Conservation (phyloP, 2,329 filamentous ascomycete species). For the Botrytis squamosa region DNA sequence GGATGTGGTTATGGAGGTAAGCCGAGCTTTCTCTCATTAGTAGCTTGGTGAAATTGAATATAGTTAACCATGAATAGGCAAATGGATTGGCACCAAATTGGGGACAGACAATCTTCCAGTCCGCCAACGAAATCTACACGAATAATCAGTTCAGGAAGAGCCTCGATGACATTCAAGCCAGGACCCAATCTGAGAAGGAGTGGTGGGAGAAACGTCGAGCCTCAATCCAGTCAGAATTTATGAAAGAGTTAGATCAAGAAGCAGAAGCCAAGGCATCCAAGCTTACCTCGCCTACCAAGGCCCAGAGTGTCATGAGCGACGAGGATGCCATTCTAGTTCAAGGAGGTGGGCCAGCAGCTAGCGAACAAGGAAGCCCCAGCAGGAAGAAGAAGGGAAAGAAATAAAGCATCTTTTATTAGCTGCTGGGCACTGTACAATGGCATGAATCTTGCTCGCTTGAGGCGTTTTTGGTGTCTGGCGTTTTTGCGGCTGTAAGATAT, state of each 20-base stretch:
- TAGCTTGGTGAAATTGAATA: not conserved
- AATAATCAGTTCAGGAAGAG: slow-evolving; percentile 75
- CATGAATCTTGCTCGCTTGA: not conserved
- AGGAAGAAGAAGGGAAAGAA: slow-evolving; percentile 68
- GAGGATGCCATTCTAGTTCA: slow-evolving; percentile 81
- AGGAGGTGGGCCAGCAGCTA: slow-evolving; percentile 29
- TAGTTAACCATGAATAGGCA: slow-evolving; percentile 56
- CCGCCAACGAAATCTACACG: slow-evolving; percentile 90
- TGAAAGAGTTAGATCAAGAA: slow-evolving; percentile 77
- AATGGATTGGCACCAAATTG: slow-evolving; percentile 86
- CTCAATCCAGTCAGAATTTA: slow-evolving; percentile 71
- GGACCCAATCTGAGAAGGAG: slow-evolving; percentile 71
- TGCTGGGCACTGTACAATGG: slow-evolving; percentile 19
- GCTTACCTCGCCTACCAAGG: slow-evolving; percentile 40
- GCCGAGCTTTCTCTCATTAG: slow-evolving; percentile 30
- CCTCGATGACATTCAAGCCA: slow-evolving; percentile 71
- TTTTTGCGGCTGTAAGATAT: slow-evolving; percentile 14
- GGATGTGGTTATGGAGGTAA: slow-evolving; percentile 89
- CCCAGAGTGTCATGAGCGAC: slow-evolving; percentile 54
- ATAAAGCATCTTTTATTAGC: slow-evolving; percentile 39
- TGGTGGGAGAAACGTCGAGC: slow-evolving; percentile 90
- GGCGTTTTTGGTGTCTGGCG: slow-evolving; percentile 18
- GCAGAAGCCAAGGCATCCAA: slow-evolving; percentile 46
- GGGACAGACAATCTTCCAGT: slow-evolving; percentile 96
- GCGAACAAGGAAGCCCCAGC: slow-evolving; percentile 40